Evolutionary conservation across 225 moss, liverwort and hornwort species (phyloP).

Genomic region (Bryum argenteum): DNA sequence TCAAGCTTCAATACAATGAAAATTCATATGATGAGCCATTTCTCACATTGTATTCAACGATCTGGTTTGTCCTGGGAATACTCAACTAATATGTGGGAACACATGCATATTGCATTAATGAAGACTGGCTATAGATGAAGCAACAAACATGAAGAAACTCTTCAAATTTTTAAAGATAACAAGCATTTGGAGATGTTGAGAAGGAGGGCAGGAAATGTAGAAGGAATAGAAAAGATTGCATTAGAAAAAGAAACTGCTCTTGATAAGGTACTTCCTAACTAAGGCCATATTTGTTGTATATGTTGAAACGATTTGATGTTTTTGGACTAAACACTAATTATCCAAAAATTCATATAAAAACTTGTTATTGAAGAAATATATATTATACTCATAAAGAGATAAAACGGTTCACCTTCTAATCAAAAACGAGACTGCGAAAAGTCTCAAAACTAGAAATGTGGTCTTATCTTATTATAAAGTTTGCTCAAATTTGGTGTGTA

Average conservation of each 20-base stretch:
- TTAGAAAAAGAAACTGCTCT: not conserved
- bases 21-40: conserved; percentile 4
- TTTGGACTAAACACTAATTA: no score
- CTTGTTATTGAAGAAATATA: no score
- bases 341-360: no score
- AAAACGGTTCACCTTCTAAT: no score
- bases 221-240: not conserved
- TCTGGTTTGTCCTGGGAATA: not conserved
- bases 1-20: not conserved
- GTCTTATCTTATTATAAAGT: no score
- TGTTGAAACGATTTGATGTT: no score
- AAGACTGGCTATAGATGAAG: not conserved
- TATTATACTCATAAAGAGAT: no score
- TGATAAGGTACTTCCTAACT: not conserved
- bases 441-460: no score
- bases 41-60: not conserved
- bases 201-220: not conserved
- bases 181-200: not conserved
- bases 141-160: not conserved
- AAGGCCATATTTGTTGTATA: no score
- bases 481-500: no score
- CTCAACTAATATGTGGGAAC: not conserved
- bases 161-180: not conserved
- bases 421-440: no score
- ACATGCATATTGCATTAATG: not conserved